Conservation (phyloP, 2,329 filamentous ascomycete species). For the Exophiala sideris region DNA sequence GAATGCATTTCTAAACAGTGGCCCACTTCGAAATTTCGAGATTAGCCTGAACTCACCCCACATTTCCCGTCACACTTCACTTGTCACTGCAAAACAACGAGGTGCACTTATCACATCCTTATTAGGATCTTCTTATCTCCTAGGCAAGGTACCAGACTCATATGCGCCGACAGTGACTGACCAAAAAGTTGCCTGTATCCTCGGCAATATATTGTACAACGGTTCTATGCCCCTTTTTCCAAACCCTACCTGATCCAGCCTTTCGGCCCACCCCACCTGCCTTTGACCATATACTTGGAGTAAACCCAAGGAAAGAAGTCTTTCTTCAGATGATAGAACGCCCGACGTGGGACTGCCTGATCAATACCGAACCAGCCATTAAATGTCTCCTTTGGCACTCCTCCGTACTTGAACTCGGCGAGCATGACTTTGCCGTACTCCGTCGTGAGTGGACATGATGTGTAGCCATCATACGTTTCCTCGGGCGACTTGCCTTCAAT, state of each 20-base stretch:
- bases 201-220: too few relatives aligned
- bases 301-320: constrained; percentile 68
- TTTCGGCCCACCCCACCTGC: constrained; percentile 60
- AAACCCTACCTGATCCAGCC: constrained; percentile 39
- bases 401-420: constrained; percentile 64
- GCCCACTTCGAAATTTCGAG: too few relatives aligned
- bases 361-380: constrained; percentile 54
- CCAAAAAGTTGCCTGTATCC: too few relatives aligned
- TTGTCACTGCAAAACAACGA: too few relatives aligned
- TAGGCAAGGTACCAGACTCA: too few relatives aligned
- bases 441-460: constrained; percentile 54
- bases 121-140: too few relatives aligned
- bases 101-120: too few relatives aligned
- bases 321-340: constrained; percentile 63
- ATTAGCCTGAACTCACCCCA: too few relatives aligned
- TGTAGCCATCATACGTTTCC: constrained; percentile 53
- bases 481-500: constrained; percentile 47
- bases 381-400: constrained; percentile 62
- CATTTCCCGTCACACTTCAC: too few relatives aligned
- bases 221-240: too few relatives aligned
- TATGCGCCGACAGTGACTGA: too few relatives aligned
- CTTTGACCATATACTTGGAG: constrained; percentile 58
- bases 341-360: constrained; percentile 53
- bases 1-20: too few relatives aligned
- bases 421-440: constrained; percentile 62